These are phyloP conservation scores for Plantago rigida DNA, from an alignment of 305 asterid species.

Conservation along the genomic window DNA sequence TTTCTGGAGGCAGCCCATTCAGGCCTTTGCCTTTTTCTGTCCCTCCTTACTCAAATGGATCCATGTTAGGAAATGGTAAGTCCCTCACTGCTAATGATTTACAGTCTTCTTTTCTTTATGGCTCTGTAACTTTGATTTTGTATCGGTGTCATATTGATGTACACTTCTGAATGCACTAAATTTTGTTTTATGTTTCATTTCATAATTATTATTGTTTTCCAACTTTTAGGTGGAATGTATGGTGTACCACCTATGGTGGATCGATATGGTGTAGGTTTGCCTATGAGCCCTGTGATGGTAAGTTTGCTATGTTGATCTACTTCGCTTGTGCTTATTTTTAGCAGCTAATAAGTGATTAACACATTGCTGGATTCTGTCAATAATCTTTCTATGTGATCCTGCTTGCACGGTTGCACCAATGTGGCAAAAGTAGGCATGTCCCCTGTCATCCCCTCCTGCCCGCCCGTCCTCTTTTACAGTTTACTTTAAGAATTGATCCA, in stretches of 20 bases:
- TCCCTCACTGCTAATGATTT: slow-evolving; percentile 7
- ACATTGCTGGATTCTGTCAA: background rate
- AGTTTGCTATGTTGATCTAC: slow-evolving; percentile 19
- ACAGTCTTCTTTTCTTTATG: no score
- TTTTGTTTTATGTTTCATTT: background rate
- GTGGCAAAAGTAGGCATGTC: background rate
- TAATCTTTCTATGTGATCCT: slow-evolving; percentile 2
- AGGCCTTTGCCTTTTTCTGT: slow-evolving; percentile 59
- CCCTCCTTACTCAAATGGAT: slow-evolving; percentile 63
- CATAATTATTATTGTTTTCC: slow-evolving; percentile 9
- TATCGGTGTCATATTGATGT: background rate
- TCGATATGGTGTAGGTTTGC: slow-evolving; percentile 56
- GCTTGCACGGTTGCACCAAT: background rate
- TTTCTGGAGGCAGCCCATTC: slow-evolving; percentile 75
- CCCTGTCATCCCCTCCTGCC: background rate
- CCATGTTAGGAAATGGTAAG: slow-evolving; percentile 51
- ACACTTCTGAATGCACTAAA: no score
- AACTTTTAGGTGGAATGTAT: slow-evolving; percentile 59
- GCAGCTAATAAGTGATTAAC: background rate
- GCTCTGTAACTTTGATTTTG: no score
- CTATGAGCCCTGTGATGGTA: slow-evolving; percentile 69
- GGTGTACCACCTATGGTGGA: slow-evolving; percentile 74
- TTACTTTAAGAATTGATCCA: no score
- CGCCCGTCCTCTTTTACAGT: no score
- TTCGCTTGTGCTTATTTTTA: background rate